Conservation (phyloP, 306 rosid genomes). For the Purshia tridentata region DNA sequence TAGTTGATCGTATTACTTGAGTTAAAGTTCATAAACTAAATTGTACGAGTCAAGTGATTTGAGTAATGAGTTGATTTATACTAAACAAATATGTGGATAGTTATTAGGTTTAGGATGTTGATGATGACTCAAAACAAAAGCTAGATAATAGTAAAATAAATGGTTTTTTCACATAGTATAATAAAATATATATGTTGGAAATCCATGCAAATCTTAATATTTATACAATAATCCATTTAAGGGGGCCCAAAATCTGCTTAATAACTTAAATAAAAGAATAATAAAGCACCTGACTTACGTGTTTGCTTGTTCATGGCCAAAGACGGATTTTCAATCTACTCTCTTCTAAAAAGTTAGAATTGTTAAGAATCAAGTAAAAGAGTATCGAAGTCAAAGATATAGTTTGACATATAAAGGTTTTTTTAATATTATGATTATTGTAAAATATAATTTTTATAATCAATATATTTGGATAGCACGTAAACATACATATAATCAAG, state of each 20-base stretch:
- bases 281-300: constrained; percentile 10
- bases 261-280: not conserved
- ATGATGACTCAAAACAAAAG: too few relatives aligned
- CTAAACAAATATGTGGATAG: too few relatives aligned
- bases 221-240: not conserved
- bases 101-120: too few relatives aligned
- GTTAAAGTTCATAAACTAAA: too few relatives aligned
- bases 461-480: too few relatives aligned
- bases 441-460: not conserved
- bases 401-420: too few relatives aligned
- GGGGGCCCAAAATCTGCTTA: not conserved
- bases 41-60: too few relatives aligned
- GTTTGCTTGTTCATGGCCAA: constrained; percentile 1
- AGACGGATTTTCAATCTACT: constrained; percentile 11
- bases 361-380: not conserved
- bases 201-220: not conserved
- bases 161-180: not conserved
- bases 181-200: not conserved
- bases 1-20: too few relatives aligned
- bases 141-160: too few relatives aligned
- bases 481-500: too few relatives aligned
- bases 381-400: constrained; percentile 12
- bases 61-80: too few relatives aligned
- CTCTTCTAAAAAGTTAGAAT: constrained; percentile 5
- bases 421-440: too few relatives aligned